These are phyloP conservation scores for Aspergillus aculeatinus DNA, from an alignment of 2,329 filamentous ascomycete genomes.

Conservation along the genomic window DNA sequence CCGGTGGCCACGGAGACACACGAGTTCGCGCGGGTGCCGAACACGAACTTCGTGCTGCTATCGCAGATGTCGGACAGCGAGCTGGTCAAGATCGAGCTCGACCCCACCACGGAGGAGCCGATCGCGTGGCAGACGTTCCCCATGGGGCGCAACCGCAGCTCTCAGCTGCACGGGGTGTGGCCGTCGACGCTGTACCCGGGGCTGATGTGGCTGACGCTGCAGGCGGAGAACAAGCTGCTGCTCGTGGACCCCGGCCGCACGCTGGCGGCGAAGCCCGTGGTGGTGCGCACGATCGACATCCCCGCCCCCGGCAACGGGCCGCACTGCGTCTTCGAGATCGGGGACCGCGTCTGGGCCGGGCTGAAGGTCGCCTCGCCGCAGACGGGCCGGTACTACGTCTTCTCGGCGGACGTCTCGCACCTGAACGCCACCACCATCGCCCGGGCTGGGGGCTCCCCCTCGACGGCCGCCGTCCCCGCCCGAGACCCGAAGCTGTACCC, in stretches of 20 bases:
- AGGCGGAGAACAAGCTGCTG: constrained; percentile 7
- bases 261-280: background rate
- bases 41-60: constrained; percentile 19
- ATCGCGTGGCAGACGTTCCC: constrained; percentile 6
- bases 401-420: background rate
- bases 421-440: no score
- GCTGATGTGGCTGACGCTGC: constrained; percentile 7
- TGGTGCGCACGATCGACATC: background rate
- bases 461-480: background rate
- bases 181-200: constrained; percentile 4
- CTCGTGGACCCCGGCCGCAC: constrained; percentile 3
- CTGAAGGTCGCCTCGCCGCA: constrained; percentile 4
- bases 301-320: constrained; percentile 1
- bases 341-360: constrained; percentile 8
- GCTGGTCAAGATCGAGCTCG: constrained; percentile 20
- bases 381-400: constrained; percentile 6
- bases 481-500: background rate
- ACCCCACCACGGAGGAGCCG: constrained; percentile 1
- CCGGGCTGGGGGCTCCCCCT: no score
- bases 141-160: constrained; percentile 1
- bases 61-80: constrained; percentile 21
- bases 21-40: constrained; percentile 18
- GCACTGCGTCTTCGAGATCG: constrained; percentile 8
- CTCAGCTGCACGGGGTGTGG: constrained; percentile 4
- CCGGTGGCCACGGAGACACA: constrained; percentile 17